phyloP scores from a whole-genome alignment of 2,329 filamentous ascomycete species.

The Ceratocystis smalleyi region DNA sequence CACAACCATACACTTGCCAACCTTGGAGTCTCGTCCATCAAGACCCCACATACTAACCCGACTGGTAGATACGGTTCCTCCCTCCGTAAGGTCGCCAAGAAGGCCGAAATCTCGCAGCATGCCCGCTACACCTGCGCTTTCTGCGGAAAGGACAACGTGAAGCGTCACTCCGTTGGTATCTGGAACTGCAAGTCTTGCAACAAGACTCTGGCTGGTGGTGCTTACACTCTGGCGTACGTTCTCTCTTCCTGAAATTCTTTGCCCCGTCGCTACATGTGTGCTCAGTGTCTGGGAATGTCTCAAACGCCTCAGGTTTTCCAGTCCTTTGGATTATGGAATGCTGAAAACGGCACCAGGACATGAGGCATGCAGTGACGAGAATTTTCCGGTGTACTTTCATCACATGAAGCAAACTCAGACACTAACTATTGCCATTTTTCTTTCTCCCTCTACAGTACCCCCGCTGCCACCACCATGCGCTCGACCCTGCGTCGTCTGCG shows the following conservation, averaged over 20 bases:
- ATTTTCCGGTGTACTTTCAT: neutral
- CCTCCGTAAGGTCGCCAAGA: conserved; percentile 91
- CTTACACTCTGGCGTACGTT: conserved; percentile 92
- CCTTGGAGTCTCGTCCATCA: neutral
- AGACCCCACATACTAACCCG: conserved; percentile 20
- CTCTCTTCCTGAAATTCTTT: neutral
- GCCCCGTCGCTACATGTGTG: neutral
- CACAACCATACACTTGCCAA: neutral
- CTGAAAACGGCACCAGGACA: too few relatives aligned
- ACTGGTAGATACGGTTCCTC: conserved; percentile 84
- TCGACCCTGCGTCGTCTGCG: conserved; percentile 94
- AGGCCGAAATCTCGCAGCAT: conserved; percentile 99
- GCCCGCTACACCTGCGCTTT: conserved; percentile 95
- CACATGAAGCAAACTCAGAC: neutral
- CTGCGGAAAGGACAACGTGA: conserved; percentile 93
- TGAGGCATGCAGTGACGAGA: neutral
- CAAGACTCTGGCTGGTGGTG: conserved; percentile 68
- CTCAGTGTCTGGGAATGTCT: neutral
- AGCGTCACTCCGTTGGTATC: conserved; percentile 82
- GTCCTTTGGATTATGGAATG: neutral
- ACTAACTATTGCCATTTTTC: conserved; percentile 21
- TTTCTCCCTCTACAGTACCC: conserved; percentile 46
- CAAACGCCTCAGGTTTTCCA: neutral
- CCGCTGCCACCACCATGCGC: conserved; percentile 83
- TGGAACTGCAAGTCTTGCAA: conserved; percentile 94